phyloP scores from a whole-genome alignment of 2,329 filamentous ascomycete genomes.

The Knufia fluminis region DNA sequence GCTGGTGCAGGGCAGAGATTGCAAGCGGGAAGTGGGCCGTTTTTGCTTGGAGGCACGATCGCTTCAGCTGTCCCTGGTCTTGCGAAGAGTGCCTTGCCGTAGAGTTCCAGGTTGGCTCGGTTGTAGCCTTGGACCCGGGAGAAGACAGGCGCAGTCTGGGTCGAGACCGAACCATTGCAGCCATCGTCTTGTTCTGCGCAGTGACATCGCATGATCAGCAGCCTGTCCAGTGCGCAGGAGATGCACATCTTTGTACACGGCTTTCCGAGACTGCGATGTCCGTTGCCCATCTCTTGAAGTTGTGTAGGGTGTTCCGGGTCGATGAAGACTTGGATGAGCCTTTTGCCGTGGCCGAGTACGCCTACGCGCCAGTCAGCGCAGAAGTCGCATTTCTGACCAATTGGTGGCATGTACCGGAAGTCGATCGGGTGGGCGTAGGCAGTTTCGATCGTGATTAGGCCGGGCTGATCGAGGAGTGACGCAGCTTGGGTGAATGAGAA shows the following conservation, averaged over 20 bases:
- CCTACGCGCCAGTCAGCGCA: constrained; percentile 20
- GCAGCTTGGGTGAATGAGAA: neutral
- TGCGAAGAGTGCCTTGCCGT: constrained; percentile 5
- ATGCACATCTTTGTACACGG: constrained; percentile 22
- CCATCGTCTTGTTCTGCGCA: constrained; percentile 8
- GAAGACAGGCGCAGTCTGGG: neutral
- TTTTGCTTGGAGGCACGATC: neutral
- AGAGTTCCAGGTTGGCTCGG: constrained; percentile 1
- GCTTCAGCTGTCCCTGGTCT: neutral
- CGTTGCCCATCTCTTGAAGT: constrained; percentile 15
- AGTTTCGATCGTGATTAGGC: constrained; percentile 10
- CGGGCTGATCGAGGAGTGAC: neutral
- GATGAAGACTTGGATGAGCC: constrained; percentile 13
- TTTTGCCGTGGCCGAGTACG: constrained; percentile 17
- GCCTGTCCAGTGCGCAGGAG: constrained; percentile 15
- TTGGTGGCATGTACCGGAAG: constrained; percentile 14
- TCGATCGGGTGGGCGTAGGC: constrained; percentile 22
- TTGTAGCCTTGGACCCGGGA: neutral
- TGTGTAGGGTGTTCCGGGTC: constrained; percentile 2
- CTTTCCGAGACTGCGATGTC: constrained; percentile 12
- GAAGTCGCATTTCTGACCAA: constrained; percentile 17
- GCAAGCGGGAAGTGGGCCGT: constrained; percentile 12
- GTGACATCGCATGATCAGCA: constrained; percentile 19
- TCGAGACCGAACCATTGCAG: neutral
- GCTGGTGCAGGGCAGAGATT: constrained; percentile 16